Evolutionary conservation across 495 filamentous ascomycete species (phyloP), one percentile per base, ranked within the genome.

Genomic region (Daldinia concentrica): DNA sequence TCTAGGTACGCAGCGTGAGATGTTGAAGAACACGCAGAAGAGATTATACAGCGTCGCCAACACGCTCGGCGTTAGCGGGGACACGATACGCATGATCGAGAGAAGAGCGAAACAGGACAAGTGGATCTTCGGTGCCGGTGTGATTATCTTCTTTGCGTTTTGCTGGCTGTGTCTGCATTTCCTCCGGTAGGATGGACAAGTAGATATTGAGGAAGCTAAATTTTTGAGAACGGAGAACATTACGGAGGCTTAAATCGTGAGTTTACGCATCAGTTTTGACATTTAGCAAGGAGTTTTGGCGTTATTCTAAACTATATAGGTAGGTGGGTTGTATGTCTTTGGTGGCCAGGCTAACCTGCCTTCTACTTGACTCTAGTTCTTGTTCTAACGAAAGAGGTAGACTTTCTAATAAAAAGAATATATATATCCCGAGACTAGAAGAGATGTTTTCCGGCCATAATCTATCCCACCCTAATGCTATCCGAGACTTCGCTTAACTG

Each of bases 31-130:
- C 7, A 98, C 95, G 45, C 95, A 98, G 83, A 88, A 90, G 76
- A 87, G 88, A 77, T 83, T 99, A 51, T 98, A 98, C 76, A 93
- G 88, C 76, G 93, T 97, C 22, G 95, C 92, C 6, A 98, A 97
- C 75, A 98, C 96, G 30, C 81, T 99, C 67, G 95, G 95, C 7
- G 87, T 99, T 37, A 94, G 91, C 78, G 94, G 95, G 30, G 96
- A 98, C 78, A 99, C 95, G 5, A 99, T 99, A 63, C 87, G 96
- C 14, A 97, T 94, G 92, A 85, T 99, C 56, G 94, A 98, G 79
- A 83, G 95, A 74, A 86, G 95, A 67, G 94, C 95, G 58, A 91
- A 87, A 79, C 90, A 98, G 84, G 95, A 99, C 74, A 98, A 97
- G 81, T 98, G 94, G 95, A 96, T 99, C 29, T 99, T 99, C 79